Percentiles rank a stretch among this genome's conserved stretches.
phyloP scores from a whole-genome alignment of 345 rosid genomes.

The Populus tremula region DNA sequence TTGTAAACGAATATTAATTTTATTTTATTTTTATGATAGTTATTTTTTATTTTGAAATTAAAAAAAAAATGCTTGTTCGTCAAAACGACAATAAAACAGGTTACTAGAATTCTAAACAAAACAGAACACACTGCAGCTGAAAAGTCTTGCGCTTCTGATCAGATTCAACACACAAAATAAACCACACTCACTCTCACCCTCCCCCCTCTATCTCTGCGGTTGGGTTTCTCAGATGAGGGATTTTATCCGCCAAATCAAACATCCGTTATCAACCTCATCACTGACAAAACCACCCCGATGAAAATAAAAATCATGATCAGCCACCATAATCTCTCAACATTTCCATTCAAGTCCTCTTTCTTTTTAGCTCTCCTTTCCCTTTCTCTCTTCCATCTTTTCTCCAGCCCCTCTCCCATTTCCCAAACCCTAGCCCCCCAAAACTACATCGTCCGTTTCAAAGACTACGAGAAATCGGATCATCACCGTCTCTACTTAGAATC shows the following conservation, averaged over 20 bases:
- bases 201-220: too few species aligned
- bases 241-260: constrained; percentile 23
- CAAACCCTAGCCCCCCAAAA: constrained; percentile 28
- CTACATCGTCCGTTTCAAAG: constrained; percentile 78
- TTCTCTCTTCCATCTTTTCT: constrained; percentile 4
- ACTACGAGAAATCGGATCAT: constrained; percentile 49
- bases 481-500: constrained; percentile 62
- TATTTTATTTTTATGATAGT: too few species aligned
- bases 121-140: too few species aligned
- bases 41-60: too few species aligned
- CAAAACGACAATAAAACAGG: too few species aligned
- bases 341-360: constrained; percentile 11
- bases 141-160: too few species aligned
- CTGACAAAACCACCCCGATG: background rate
- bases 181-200: too few species aligned
- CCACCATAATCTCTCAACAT: background rate
- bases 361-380: constrained; percentile 16
- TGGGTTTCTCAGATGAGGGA: background rate
- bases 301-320: constrained; percentile 7
- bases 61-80: too few species aligned
- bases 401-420: constrained; percentile 11
- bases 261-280: background rate
- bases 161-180: too few species aligned
- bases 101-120: too few species aligned
- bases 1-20: too few species aligned